Percentiles rank a stretch among this genome's conserved stretches.
These are phyloP conservation scores for Epichloe sylvatica DNA, from an alignment of 2,329 filamentous ascomycete species.

Conservation along the genomic window DNA sequence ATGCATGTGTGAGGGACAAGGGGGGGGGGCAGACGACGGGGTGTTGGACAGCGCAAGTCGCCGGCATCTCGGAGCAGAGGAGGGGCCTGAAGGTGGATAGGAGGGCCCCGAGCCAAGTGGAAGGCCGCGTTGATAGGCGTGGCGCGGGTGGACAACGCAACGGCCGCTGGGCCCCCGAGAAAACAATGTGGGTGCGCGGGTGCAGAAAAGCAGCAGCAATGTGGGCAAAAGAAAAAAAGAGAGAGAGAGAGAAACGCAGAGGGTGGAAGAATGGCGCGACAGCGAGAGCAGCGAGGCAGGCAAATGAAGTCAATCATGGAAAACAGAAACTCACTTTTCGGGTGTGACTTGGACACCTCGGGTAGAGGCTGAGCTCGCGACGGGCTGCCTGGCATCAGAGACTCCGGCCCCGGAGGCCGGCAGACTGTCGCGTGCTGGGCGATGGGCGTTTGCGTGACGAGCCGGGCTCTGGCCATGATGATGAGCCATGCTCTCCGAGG, in stretches of 20 bases:
- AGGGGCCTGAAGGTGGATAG: background rate
- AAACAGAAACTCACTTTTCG: constrained; percentile 39
- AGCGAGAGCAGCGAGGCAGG: background rate
- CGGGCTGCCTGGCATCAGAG: constrained; percentile 30
- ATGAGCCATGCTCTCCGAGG: constrained; percentile 45
- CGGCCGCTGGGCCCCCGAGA: background rate
- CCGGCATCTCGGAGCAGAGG: constrained; percentile 6
- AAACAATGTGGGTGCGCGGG: background rate
- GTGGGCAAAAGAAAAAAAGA: background rate
- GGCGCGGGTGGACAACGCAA: constrained; percentile 1
- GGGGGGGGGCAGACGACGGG: background rate
- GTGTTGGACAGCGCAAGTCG: background rate
- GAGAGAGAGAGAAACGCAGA: constrained; percentile 4
- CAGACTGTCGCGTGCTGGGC: constrained; percentile 39
- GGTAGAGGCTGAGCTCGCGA: constrained; percentile 27
- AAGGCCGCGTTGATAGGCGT: background rate
- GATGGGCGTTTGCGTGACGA: constrained; percentile 31
- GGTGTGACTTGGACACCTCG: constrained; percentile 32
- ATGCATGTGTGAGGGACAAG: too few species aligned
- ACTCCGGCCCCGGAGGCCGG: constrained; percentile 37
- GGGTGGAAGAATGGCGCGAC: background rate
- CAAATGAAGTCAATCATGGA: background rate
- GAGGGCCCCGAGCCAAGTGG: constrained; percentile 3
- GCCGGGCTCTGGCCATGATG: constrained; percentile 46
- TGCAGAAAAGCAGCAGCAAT: background rate